Percentiles rank a stretch among this genome's conserved stretches.
phyloP scores from a whole-genome alignment of 1,284 basidiomycete species.

The Irpex sp. region DNA sequence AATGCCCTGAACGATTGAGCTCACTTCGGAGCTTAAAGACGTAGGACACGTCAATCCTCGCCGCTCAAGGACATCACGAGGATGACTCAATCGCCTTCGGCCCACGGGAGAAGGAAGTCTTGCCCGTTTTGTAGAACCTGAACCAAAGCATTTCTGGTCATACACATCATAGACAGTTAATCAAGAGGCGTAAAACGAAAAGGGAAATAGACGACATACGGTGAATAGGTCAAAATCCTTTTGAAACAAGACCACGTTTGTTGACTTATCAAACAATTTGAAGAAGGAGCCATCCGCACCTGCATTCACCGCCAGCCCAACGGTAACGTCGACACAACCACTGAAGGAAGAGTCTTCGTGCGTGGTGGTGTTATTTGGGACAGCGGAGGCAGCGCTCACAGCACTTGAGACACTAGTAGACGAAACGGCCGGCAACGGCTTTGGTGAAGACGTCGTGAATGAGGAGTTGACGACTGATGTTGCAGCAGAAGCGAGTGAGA shows the following conservation, averaged over 20 bases:
- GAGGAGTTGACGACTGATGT: background rate
- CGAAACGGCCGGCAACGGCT: too few relatives aligned
- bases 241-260: slow-evolving; percentile 22
- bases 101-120: too few relatives aligned
- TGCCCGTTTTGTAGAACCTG: too few relatives aligned
- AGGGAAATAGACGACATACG: background rate
- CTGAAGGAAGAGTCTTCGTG: slow-evolving; percentile 4
- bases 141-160: too few relatives aligned
- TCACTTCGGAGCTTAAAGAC: too few relatives aligned
- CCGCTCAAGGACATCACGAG: too few relatives aligned
- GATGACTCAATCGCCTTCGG: too few relatives aligned
- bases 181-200: background rate
- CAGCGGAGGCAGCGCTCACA: background rate
- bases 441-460: background rate
- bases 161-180: too few relatives aligned
- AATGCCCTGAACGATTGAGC: too few relatives aligned
- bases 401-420: background rate
- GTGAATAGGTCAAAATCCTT: slow-evolving; percentile 28
- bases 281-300: slow-evolving; percentile 26
- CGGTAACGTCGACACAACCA: slow-evolving; percentile 27
- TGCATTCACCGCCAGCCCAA: slow-evolving; percentile 22
- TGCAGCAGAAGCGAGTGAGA: background rate
- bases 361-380: background rate
- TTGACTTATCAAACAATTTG: slow-evolving; percentile 23
- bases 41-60: too few relatives aligned